Conservation (phyloP, 2,329 filamentous ascomycete species). For the Lojkania enalia region DNA sequence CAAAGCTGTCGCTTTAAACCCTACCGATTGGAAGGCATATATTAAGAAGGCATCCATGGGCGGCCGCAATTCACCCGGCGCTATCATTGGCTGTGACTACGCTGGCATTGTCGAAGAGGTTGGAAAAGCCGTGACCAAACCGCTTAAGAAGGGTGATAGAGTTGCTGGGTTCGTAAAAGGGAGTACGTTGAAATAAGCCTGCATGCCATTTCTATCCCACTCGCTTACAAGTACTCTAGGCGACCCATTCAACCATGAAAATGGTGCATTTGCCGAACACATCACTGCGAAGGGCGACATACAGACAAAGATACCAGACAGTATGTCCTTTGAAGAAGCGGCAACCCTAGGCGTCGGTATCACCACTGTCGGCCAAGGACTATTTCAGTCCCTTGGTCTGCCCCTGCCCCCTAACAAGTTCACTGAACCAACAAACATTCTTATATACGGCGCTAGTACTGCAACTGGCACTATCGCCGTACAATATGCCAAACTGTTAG, state of each 20-base stretch:
- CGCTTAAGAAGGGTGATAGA: constrained; percentile 56
- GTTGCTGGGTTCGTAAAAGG: constrained; percentile 58
- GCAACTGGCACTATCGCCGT: constrained; percentile 56
- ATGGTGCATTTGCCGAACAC: constrained; percentile 60
- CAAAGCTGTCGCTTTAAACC: constrained; percentile 58
- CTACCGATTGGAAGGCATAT: constrained; percentile 60
- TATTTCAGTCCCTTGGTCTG: constrained; percentile 50
- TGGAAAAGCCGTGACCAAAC: constrained; percentile 53
- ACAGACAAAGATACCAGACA: constrained; percentile 52
- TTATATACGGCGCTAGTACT: constrained; percentile 57
- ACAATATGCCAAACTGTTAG: constrained; percentile 52
- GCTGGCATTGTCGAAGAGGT: constrained; percentile 58
- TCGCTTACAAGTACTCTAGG: constrained; percentile 16
- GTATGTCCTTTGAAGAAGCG: constrained; percentile 56
- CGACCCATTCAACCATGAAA: constrained; percentile 43
- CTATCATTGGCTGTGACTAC: constrained; percentile 57
- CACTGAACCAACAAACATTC: constrained; percentile 42
- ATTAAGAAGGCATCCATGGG: constrained; percentile 16
- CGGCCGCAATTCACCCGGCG: constrained; percentile 41
- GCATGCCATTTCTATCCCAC: not conserved
- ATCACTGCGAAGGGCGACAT: constrained; percentile 56
- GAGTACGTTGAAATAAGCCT: constrained; percentile 25
- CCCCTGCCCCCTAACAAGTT: constrained; percentile 51
- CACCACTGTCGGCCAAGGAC: constrained; percentile 54
- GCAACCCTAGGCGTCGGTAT: constrained; percentile 58